Evolutionary conservation across 345 rosid genomes (phyloP).

Genomic region (Arabidopsis arenosa): DNA sequence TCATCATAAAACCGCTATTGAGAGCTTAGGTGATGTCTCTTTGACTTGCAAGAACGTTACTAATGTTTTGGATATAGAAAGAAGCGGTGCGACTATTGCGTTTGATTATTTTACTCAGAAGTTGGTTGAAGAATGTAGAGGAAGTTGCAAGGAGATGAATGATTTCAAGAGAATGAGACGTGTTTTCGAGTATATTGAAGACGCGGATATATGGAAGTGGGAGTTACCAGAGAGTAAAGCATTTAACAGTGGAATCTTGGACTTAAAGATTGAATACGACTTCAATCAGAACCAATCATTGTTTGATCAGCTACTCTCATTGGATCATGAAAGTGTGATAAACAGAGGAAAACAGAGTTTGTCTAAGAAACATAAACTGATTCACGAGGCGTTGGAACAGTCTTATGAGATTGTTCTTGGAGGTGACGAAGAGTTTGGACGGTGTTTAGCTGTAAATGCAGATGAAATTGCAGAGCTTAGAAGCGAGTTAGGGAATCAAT

Average conservation of each 20-base stretch:
- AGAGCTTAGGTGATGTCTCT: slow-evolving; percentile 46
- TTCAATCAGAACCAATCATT: slow-evolving; percentile 54
- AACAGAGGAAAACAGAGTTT: slow-evolving; percentile 61
- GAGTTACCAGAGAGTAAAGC: slow-evolving; percentile 66
- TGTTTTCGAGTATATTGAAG: slow-evolving; percentile 71
- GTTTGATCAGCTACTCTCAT: slow-evolving; percentile 69
- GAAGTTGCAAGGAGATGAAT: slow-evolving; percentile 17
- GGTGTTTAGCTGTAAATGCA: slow-evolving; percentile 72
- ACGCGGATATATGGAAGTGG: slow-evolving; percentile 84
- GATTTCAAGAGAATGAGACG: slow-evolving; percentile 56
- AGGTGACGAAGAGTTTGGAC: slow-evolving; percentile 58
- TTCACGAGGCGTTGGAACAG: slow-evolving; percentile 53
- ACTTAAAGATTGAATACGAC: slow-evolving; percentile 56
- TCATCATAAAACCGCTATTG: slow-evolving; percentile 76
- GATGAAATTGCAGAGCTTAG: slow-evolving; percentile 64
- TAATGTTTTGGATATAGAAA: slow-evolving; percentile 59
- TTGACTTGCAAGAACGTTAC: slow-evolving; percentile 53
- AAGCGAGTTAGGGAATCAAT: slow-evolving; percentile 72
- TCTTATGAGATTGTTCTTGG: slow-evolving; percentile 70
- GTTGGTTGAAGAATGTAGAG: slow-evolving; percentile 37
- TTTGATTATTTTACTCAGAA: slow-evolving; percentile 69
- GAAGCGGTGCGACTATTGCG: slow-evolving; percentile 86
- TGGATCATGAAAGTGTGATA: slow-evolving; percentile 59
- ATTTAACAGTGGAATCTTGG: slow-evolving; percentile 73
- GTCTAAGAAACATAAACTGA: slow-evolving; percentile 56